These are phyloP conservation scores for Yueomyces sp. DNA, from an alignment of 1,139 yeast genomes.

Conservation along the genomic window DNA sequence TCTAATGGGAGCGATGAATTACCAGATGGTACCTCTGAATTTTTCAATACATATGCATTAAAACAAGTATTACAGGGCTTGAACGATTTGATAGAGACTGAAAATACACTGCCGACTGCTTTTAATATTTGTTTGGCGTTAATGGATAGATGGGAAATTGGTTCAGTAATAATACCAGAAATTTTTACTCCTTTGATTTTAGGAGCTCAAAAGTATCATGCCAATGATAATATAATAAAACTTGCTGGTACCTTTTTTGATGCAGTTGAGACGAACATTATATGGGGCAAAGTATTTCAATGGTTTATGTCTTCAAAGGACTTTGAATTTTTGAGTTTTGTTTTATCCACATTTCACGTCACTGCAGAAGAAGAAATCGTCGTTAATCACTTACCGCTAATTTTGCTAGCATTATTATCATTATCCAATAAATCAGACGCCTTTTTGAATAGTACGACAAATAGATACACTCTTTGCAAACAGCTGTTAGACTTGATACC, in stretches of 20 bases:
- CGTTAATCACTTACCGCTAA: slow-evolving; percentile 61
- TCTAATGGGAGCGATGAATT: not conserved
- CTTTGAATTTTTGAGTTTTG: slow-evolving; percentile 40
- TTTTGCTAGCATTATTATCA: slow-evolving; percentile 37
- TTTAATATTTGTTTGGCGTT: slow-evolving; percentile 56
- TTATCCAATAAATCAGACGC: slow-evolving; percentile 5
- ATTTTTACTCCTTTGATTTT: slow-evolving; percentile 54
- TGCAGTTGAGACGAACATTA: slow-evolving; percentile 65
- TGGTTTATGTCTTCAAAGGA: slow-evolving; percentile 24
- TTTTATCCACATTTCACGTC: slow-evolving; percentile 54
- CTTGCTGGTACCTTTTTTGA: slow-evolving; percentile 67
- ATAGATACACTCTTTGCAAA: slow-evolving; percentile 21
- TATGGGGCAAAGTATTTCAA: slow-evolving; percentile 56
- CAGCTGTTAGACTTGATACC: slow-evolving; percentile 40
- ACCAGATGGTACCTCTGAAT: slow-evolving; percentile 26
- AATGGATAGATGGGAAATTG: slow-evolving; percentile 91
- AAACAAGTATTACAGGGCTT: slow-evolving; percentile 40
- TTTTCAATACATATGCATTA: slow-evolving; percentile 48
- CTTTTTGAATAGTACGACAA: slow-evolving; percentile 1
- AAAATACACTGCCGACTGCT: slow-evolving; percentile 26
- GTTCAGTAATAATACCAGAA: slow-evolving; percentile 55
- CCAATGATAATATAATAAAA: slow-evolving; percentile 33
- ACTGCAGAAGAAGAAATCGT: slow-evolving; percentile 72
- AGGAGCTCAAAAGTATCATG: slow-evolving; percentile 24
- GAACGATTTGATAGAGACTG: slow-evolving; percentile 32